phyloP scores from a whole-genome alignment of 768 basidiomycete genomes.

The Guyanaporus albipodus region DNA sequence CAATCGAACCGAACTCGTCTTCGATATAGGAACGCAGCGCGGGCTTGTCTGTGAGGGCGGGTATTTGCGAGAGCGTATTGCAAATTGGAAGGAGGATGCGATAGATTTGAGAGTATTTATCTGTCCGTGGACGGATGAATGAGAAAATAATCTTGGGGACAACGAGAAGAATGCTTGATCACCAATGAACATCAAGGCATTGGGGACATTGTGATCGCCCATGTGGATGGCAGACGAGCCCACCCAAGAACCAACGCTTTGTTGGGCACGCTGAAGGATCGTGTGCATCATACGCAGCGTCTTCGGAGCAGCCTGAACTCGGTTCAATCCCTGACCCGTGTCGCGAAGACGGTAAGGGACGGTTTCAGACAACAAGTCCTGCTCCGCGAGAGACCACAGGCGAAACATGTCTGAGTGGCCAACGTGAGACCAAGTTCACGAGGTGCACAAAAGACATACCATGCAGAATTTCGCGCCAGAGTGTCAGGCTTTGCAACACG shows the following conservation, averaged over 20 bases:
- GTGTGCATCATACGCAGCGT: conserved; percentile 89
- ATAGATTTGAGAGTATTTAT: conserved; percentile 91
- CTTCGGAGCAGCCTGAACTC: conserved; percentile 82
- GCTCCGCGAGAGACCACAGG: conserved; percentile 76
- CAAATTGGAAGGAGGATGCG: conserved; percentile 86
- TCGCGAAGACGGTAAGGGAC: conserved; percentile 78
- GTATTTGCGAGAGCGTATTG: conserved; percentile 73
- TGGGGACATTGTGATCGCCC: conserved; percentile 68
- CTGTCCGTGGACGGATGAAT: conserved; percentile 26
- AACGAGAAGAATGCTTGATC: background rate
- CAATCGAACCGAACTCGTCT: conserved; percentile 74
- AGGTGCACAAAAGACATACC: conserved; percentile 40
- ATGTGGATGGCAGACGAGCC: conserved; percentile 87
- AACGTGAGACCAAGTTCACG: conserved; percentile 1
- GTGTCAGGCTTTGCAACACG: conserved; percentile 79
- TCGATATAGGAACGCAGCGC: conserved; percentile 74
- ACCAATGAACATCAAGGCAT: conserved; percentile 81
- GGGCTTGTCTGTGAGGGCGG: conserved; percentile 60
- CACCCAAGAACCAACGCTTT: conserved; percentile 78
- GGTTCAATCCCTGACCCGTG: conserved; percentile 88
- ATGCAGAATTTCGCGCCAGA: conserved; percentile 84
- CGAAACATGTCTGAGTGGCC: conserved; percentile 73
- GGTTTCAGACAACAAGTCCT: conserved; percentile 74
- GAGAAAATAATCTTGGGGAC: background rate
- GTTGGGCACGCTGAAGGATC: conserved; percentile 80